Evolutionary conservation across 2,329 filamentous ascomycete genomes (phyloP).

Genomic region (Sporothrix phasma): DNA sequence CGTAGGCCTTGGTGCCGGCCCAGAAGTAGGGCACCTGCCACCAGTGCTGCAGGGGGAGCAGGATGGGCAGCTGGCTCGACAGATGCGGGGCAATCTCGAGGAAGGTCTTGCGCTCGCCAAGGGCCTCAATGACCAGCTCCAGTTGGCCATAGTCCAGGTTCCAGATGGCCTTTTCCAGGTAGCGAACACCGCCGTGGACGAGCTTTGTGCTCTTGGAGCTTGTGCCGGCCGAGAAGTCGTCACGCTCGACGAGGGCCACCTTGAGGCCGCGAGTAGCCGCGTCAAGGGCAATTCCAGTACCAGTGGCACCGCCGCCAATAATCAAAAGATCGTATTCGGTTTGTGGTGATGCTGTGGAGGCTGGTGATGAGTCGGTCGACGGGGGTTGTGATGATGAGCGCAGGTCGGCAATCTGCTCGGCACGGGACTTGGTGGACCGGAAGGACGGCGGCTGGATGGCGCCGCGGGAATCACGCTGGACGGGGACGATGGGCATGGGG

Average conservation of each 20-base stretch:
- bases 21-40: conserved; percentile 72
- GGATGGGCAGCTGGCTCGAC: conserved; percentile 70
- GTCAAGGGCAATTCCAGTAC: conserved; percentile 71
- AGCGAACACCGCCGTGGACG: conserved; percentile 75
- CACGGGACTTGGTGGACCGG: conserved; percentile 5
- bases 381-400: neutral
- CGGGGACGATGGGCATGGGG: conserved; percentile 9
- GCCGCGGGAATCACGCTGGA: conserved; percentile 12
- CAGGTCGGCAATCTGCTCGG: conserved; percentile 14
- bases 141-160: conserved; percentile 79
- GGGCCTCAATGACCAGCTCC: conserved; percentile 67
- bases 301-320: conserved; percentile 71
- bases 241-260: conserved; percentile 71
- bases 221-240: conserved; percentile 73
- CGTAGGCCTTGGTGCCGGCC: conserved; percentile 65
- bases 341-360: conserved; percentile 18
- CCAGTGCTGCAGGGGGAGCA: conserved; percentile 74
- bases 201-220: conserved; percentile 84
- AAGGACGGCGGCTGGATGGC: conserved; percentile 12
- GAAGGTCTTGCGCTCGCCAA: conserved; percentile 75
- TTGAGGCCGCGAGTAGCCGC: conserved; percentile 68
- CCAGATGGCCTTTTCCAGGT: conserved; percentile 79
- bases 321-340: conserved; percentile 66
- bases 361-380: conserved; percentile 16
- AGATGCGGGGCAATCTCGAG: conserved; percentile 75